A percentile compares a stretch with the other conserved stretches of the same genome.
phyloP scores from a whole-genome alignment of 1,284 basidiomycete genomes.

The Cronartium quercuum region DNA sequence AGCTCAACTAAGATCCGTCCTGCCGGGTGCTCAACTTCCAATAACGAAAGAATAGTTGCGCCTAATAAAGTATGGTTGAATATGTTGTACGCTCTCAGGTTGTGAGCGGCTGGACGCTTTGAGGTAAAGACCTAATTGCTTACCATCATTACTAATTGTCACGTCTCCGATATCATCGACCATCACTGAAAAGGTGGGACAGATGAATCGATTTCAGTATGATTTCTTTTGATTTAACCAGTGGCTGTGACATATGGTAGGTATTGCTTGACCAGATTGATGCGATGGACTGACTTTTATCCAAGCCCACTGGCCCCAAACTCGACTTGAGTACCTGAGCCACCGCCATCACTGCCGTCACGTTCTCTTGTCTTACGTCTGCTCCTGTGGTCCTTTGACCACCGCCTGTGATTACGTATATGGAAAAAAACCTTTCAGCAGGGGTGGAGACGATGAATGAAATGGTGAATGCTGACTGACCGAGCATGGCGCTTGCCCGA shows the following conservation, averaged over 20 bases:
- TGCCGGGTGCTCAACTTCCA: conserved; percentile 86
- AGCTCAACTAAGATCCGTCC: conserved; percentile 93
- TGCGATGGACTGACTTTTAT: conserved; percentile 9
- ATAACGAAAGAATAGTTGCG: conserved; percentile 87
- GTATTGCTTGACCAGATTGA: conserved; percentile 65
- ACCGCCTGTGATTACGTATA: conserved; percentile 37
- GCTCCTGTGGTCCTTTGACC: conserved; percentile 40
- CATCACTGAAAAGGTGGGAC: conserved; percentile 56
- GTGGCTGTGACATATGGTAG: not conserved
- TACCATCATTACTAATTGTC: conserved; percentile 93
- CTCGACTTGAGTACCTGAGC: conserved; percentile 98
- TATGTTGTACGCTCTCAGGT: not conserved
- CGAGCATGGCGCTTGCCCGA: conserved; percentile 42
- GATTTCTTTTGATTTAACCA: conserved; percentile 38
- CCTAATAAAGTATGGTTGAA: conserved; percentile 47
- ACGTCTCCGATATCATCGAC: conserved; percentile 99
- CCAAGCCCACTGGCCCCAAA: conserved; percentile 70
- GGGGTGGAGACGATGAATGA: conserved; percentile 36
- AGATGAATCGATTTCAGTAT: conserved; percentile 2
- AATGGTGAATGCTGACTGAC: conserved; percentile 40
- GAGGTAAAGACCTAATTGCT: not conserved
- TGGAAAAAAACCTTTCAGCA: conserved; percentile 37
- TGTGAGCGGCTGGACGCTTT: not conserved
- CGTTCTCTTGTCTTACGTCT: conserved; percentile 52
- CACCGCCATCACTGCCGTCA: conserved; percentile 90